These are phyloP conservation scores for Penicillium sp. DNA, from an alignment of 2,329 filamentous ascomycete species.

Conservation along the genomic window DNA sequence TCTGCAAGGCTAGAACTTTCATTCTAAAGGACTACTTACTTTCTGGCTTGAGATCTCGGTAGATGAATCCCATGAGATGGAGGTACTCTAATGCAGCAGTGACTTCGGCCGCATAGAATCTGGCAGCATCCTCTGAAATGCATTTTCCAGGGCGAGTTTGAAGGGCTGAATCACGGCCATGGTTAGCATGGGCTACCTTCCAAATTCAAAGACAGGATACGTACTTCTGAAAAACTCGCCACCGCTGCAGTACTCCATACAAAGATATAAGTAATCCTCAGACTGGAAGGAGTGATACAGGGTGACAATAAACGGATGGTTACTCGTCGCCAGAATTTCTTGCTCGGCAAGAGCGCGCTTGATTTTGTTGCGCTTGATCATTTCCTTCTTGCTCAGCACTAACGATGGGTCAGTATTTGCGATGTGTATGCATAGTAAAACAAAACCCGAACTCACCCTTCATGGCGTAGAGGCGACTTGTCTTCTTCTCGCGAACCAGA, in stretches of 20 bases:
- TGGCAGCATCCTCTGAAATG: constrained; percentile 92
- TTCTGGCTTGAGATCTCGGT: constrained; percentile 95
- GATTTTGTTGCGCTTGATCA: constrained; percentile 99
- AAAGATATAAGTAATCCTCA: constrained; percentile 97
- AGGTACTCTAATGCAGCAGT: constrained; percentile 95
- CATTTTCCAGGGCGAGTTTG: constrained; percentile 97
- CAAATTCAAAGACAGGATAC: constrained; percentile 14
- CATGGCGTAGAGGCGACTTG: constrained; percentile 93
- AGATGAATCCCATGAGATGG: constrained; percentile 99
- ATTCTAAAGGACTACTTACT: constrained; percentile 62
- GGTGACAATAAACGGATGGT: constrained; percentile 98
- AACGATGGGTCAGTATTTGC: constrained; percentile 42
- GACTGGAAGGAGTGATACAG: constrained; percentile 99
- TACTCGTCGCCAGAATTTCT: constrained; percentile 96
- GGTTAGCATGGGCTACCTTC: constrained; percentile 13
- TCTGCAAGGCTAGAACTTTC: background rate
- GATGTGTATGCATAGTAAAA: background rate
- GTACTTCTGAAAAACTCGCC: constrained; percentile 89
- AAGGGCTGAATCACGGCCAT: constrained; percentile 60
- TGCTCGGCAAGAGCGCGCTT: constrained; percentile 97
- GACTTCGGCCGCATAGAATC: constrained; percentile 97
- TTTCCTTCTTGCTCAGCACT: constrained; percentile 99
- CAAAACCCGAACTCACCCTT: constrained; percentile 69
- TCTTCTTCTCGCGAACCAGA: constrained; percentile 97
- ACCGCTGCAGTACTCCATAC: constrained; percentile 99